These are phyloP conservation scores for Collybia sordida DNA, from an alignment of 768 basidiomycete species.

Conservation along the genomic window DNA sequence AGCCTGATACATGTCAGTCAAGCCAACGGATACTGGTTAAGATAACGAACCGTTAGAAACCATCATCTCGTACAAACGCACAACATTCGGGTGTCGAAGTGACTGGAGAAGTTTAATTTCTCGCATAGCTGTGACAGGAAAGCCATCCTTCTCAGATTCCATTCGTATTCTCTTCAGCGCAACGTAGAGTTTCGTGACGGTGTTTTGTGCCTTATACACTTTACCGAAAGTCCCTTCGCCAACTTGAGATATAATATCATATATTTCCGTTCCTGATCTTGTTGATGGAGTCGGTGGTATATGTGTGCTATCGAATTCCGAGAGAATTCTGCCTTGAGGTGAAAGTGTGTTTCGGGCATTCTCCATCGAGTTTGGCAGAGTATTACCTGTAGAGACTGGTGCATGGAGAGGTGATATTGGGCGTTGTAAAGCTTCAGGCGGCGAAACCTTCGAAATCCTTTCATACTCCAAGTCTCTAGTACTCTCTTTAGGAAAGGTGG, in stretches of 20 bases:
- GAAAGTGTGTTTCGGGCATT: neutral
- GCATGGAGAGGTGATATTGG: no score
- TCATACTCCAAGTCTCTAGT: neutral
- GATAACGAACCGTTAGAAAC: conserved; percentile 80
- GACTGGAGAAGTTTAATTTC: conserved; percentile 98
- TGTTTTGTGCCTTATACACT: conserved; percentile 92
- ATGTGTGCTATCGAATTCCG: conserved; percentile 9
- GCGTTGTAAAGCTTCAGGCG: neutral
- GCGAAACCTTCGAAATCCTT: neutral
- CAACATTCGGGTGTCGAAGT: conserved; percentile 85
- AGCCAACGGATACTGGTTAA: conserved; percentile 1
- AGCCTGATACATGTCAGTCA: conserved; percentile 53
- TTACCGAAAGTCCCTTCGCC: conserved; percentile 99
- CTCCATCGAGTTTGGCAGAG: neutral
- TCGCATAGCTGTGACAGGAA: conserved; percentile 98
- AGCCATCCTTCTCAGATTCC: conserved; percentile 97
- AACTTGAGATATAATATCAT: conserved; percentile 88
- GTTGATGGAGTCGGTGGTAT: conserved; percentile 13
- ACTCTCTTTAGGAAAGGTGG: neutral
- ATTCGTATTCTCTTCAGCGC: conserved; percentile 96
- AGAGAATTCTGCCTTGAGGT: neutral
- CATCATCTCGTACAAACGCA: conserved; percentile 96
- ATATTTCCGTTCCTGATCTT: conserved; percentile 53
- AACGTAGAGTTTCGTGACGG: conserved; percentile 70
- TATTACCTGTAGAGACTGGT: neutral